Percentiles rank a stretch among this genome's conserved stretches.
Conservation (phyloP, 441 rosid genomes). For the Heliophila coronopifolia region DNA sequence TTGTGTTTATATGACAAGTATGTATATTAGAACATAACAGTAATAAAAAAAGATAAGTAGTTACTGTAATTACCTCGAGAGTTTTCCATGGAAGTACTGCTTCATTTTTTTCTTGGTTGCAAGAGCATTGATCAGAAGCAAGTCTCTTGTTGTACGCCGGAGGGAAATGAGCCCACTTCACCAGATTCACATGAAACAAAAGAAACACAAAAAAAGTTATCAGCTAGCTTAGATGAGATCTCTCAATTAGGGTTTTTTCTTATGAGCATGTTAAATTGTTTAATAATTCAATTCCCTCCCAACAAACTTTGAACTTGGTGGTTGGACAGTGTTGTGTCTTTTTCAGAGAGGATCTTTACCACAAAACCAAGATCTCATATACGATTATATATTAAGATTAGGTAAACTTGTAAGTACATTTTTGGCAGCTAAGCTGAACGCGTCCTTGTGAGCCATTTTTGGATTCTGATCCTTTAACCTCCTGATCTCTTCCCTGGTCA, state of each 20-base stretch:
- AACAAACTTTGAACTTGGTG: no score
- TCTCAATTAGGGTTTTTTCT: no score
- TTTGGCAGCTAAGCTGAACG: constrained; percentile 94
- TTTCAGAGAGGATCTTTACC: no score
- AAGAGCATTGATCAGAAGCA: constrained; percentile 39
- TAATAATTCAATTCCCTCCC: no score
- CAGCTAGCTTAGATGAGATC: constrained; percentile 13
- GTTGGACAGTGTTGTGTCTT: no score
- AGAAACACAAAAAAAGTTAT: constrained; percentile 4
- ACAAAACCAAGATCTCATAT: no score
- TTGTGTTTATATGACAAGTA: background rate
- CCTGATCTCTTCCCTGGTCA: constrained; percentile 79
- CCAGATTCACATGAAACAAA: constrained; percentile 16
- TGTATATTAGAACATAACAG: background rate
- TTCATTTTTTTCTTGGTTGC: constrained; percentile 41
- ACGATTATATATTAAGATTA: background rate
- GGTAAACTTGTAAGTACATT: constrained; percentile 42
- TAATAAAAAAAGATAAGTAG: background rate
- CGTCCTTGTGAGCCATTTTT: constrained; percentile 88
- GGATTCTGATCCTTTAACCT: constrained; percentile 88
- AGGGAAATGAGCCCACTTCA: constrained; percentile 92
- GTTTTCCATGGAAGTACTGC: constrained; percentile 1
- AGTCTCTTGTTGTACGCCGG: constrained; percentile 46
- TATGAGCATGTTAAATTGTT: no score
- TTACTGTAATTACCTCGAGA: constrained; percentile 18